Conservation (phyloP, 345 rosid species). For the Syzygium jambos region DNA sequence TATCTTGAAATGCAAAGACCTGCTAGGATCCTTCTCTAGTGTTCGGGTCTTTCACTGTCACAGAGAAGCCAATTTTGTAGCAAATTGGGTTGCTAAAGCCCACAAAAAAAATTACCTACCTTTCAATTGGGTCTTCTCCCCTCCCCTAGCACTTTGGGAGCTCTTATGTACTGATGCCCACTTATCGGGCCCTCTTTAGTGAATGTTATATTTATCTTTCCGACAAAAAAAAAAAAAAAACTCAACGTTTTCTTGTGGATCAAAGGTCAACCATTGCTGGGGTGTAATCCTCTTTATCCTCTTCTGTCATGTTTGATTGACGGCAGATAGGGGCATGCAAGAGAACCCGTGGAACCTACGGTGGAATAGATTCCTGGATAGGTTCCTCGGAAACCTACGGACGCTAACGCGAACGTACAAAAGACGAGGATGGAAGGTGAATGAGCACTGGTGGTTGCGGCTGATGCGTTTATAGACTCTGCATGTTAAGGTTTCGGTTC, state of each 20-base stretch:
- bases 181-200: too few relatives aligned
- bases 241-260: neutral
- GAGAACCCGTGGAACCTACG: neutral
- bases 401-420: neutral
- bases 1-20: too few relatives aligned
- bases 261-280: neutral
- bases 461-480: neutral
- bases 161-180: too few relatives aligned
- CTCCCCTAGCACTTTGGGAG: too few relatives aligned
- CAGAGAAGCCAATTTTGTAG: too few relatives aligned
- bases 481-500: conserved; percentile 27
- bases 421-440: neutral
- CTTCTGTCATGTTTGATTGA: neutral
- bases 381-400: neutral
- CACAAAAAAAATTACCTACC: too few relatives aligned
- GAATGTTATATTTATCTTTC: too few relatives aligned
- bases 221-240: too few relatives aligned
- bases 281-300: neutral
- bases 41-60: too few relatives aligned
- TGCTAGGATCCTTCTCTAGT: too few relatives aligned
- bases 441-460: neutral
- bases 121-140: too few relatives aligned
- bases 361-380: neutral
- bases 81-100: too few relatives aligned
- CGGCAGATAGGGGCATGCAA: neutral